These are phyloP conservation scores for Plasmodium fragile DNA, from an alignment of 169 alveolate genomes.

Conservation along the genomic window DNA sequence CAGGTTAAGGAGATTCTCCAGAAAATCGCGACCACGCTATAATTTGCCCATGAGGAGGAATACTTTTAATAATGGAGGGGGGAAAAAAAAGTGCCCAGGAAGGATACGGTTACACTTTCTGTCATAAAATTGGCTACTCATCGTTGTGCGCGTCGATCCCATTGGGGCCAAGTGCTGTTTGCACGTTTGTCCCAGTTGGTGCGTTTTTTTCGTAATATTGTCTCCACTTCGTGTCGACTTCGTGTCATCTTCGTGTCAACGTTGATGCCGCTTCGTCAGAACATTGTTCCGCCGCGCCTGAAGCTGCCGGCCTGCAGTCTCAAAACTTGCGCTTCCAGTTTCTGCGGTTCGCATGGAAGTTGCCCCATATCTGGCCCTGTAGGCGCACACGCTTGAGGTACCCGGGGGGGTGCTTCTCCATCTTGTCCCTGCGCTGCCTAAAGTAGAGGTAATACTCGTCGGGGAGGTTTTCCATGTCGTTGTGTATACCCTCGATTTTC, in stretches of 20 bases:
- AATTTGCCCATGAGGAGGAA: neutral
- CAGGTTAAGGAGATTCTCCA: conserved; percentile 35
- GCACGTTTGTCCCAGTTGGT: neutral
- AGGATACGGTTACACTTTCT: neutral
- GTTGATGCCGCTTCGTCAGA: neutral
- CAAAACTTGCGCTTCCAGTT: conserved; percentile 74
- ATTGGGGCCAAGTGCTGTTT: neutral
- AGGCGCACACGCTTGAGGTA: conserved; percentile 62
- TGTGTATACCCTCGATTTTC: conserved; percentile 45
- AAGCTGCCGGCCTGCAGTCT: no score
- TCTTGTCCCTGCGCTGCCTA: conserved; percentile 57
- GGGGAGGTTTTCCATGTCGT: conserved; percentile 47
- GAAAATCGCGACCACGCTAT: neutral
- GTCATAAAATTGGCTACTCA: neutral
- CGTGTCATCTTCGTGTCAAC: neutral
- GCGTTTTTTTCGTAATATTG: neutral
- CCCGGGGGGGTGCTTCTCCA: conserved; percentile 75
- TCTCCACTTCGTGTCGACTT: neutral
- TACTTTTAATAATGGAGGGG: neutral
- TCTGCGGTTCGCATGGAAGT: conserved; percentile 57
- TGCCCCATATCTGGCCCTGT: conserved; percentile 76
- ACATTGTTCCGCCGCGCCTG: neutral
- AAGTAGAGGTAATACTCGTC: conserved; percentile 55
- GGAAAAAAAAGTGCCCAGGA: neutral
- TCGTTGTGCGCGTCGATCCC: neutral